Percentiles rank a stretch among this genome's conserved stretches.
Conservation (phyloP, 1,284 basidiomycete genomes). For the Taiwanofungus camphoratus region DNA sequence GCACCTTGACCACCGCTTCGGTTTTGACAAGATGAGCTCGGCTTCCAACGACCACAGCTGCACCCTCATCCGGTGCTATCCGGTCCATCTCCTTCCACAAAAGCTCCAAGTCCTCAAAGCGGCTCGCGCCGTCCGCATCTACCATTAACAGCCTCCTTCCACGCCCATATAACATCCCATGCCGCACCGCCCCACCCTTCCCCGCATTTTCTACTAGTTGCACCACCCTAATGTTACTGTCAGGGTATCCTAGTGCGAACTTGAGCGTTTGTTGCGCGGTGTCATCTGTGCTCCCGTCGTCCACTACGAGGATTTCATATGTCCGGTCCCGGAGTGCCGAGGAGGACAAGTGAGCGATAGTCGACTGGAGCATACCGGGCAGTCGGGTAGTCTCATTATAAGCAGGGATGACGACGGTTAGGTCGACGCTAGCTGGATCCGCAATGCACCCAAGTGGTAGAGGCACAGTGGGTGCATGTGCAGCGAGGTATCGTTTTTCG, state of each 20-base stretch:
- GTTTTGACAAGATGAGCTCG: conserved; percentile 88
- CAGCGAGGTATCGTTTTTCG: conserved; percentile 60
- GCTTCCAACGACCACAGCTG: conserved; percentile 78
- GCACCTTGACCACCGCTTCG: conserved; percentile 89
- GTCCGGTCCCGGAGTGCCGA: conserved; percentile 30
- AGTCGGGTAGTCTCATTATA: conserved; percentile 84
- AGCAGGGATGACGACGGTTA: conserved; percentile 84
- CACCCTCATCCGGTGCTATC: conserved; percentile 41
- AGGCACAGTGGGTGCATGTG: conserved; percentile 41
- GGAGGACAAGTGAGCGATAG: conserved; percentile 53
- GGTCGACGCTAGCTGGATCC: conserved; percentile 51
- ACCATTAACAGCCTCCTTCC: conserved; percentile 84
- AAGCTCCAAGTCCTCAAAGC: conserved; percentile 74
- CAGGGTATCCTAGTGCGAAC: conserved; percentile 51
- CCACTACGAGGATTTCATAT: conserved; percentile 82
- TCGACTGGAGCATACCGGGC: conserved; percentile 74
- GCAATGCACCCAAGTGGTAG: conserved; percentile 48
- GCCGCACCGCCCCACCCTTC: conserved; percentile 89
- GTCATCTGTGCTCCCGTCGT: conserved; percentile 82
- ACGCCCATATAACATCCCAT: conserved; percentile 80
- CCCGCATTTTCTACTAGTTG: conserved; percentile 79
- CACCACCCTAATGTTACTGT: conserved; percentile 67
- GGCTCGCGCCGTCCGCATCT: conserved; percentile 90
- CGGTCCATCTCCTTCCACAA: conserved; percentile 72
- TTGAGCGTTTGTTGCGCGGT: conserved; percentile 65